Percentiles rank a stretch among this genome's conserved stretches.
These are phyloP conservation scores for Trypanosoma brucei DNA, from an alignment of 208 protist genomes.

Conservation along the genomic window DNA sequence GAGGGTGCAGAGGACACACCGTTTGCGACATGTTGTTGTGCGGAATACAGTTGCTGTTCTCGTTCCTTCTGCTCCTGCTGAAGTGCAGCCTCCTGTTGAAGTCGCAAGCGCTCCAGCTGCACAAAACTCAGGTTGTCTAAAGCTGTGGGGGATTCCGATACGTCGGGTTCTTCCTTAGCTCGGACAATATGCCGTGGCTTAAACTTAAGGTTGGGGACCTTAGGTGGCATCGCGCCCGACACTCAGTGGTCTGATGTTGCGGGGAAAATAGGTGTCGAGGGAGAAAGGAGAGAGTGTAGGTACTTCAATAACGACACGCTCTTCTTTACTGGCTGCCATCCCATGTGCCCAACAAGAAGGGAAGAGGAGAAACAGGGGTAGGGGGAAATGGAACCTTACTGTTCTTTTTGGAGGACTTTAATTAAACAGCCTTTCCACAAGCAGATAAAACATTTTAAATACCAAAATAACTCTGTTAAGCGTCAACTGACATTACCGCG, in stretches of 20 bases:
- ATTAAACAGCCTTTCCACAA: background rate
- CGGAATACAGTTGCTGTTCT: constrained; percentile 1
- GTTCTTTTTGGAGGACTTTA: too few relatives aligned
- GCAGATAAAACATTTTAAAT: too few relatives aligned
- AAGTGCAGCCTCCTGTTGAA: constrained; percentile 30
- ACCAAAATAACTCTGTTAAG: too few relatives aligned
- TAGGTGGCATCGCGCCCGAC: constrained; percentile 45
- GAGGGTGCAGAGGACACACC: too few relatives aligned
- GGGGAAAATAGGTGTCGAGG: background rate
- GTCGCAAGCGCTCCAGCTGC: constrained; percentile 54
- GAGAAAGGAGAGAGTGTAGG: background rate
- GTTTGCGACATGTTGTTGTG: too few relatives aligned
- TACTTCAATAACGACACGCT: background rate
- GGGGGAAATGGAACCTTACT: constrained; percentile 5
- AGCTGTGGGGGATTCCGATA: constrained; percentile 13
- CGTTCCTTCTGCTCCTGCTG: constrained; percentile 11
- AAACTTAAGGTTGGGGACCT: constrained; percentile 63
- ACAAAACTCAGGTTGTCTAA: constrained; percentile 42
- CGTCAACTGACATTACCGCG: too few relatives aligned
- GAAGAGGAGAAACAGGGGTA: background rate
- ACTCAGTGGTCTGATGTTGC: too few relatives aligned
- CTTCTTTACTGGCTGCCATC: too few relatives aligned
- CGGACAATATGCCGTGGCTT: constrained; percentile 53
- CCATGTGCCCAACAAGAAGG: background rate
- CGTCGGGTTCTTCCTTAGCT: constrained; percentile 22